Percentiles rank a stretch among this genome's conserved stretches.
These are phyloP conservation scores for Cutaneotrichosporon sp. DNA, from an alignment of 1,284 basidiomycete species.

Conservation along the genomic window DNA sequence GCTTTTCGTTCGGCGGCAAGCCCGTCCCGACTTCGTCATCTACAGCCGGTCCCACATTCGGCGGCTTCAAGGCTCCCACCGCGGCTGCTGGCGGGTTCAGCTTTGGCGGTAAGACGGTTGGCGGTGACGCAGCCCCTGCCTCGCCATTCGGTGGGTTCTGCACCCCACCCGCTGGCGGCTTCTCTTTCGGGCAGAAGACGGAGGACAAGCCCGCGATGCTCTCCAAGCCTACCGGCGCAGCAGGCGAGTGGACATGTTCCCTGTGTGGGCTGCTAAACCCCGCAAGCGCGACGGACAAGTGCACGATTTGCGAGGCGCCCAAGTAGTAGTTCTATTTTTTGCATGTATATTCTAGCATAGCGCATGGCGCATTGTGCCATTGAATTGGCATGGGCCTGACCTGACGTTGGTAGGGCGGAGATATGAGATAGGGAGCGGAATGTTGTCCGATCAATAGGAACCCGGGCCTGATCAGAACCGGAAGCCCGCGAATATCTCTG, in stretches of 20 bases:
- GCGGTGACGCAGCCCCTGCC: slow-evolving; percentile 1
- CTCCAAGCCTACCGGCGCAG: slow-evolving; percentile 15
- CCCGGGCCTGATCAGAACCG: background rate
- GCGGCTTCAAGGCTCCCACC: slow-evolving; percentile 2
- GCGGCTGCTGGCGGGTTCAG: slow-evolving; percentile 10
- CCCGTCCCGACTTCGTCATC: slow-evolving; percentile 6
- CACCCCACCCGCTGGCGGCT: slow-evolving; percentile 17
- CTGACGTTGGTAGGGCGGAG: background rate
- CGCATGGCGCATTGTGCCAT: background rate
- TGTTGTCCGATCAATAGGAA: background rate
- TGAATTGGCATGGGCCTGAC: background rate
- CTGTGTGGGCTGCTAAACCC: slow-evolving; percentile 58
- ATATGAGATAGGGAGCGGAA: background rate
- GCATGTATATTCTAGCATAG: slow-evolving; percentile 6
- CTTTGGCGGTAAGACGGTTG: slow-evolving; percentile 18
- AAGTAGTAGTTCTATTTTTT: slow-evolving; percentile 17
- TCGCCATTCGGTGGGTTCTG: slow-evolving; percentile 11
- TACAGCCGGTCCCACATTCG: slow-evolving; percentile 5
- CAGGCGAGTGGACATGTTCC: slow-evolving; percentile 56
- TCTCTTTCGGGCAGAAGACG: slow-evolving; percentile 15
- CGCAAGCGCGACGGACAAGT: slow-evolving; percentile 56
- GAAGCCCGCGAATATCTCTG: background rate
- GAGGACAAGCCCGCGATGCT: slow-evolving; percentile 1
- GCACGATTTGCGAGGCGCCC: slow-evolving; percentile 59
- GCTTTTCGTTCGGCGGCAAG: slow-evolving; percentile 23